Conservation (phyloP, 768 basidiomycete species). For the Mrakia blollopis region DNA sequence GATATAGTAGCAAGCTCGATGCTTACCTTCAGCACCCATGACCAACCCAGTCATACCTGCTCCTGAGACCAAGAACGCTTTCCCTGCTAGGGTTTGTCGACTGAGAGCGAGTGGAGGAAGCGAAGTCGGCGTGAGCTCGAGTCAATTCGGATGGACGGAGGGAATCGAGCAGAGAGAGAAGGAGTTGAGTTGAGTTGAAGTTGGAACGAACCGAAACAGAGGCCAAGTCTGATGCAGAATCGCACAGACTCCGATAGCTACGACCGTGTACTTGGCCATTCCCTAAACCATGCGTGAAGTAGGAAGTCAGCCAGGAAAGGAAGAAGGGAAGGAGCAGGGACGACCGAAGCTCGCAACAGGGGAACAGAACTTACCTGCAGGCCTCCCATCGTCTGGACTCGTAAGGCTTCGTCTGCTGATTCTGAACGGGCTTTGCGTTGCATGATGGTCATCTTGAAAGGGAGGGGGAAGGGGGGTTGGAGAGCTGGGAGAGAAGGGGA, state of each 20-base stretch:
- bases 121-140: background rate
- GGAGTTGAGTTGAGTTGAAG: background rate
- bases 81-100: slow-evolving; percentile 25
- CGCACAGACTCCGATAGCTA: slow-evolving; percentile 5
- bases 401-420: slow-evolving; percentile 1
- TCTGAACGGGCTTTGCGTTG: slow-evolving; percentile 14
- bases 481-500: background rate
- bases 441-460: slow-evolving; percentile 7
- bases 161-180: no score
- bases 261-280: slow-evolving; percentile 28
- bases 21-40: slow-evolving; percentile 18
- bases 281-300: background rate
- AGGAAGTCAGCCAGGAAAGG: background rate
- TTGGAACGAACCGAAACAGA: slow-evolving; percentile 25
- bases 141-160: background rate
- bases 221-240: slow-evolving; percentile 26
- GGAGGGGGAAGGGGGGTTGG: background rate
- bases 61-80: slow-evolving; percentile 26
- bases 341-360: background rate
- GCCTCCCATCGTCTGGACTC: slow-evolving; percentile 11
- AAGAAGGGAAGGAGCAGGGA: no score
- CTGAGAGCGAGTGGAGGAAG: background rate
- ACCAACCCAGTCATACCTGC: slow-evolving; percentile 26
- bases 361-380: background rate
- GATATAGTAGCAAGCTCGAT: no score